These are phyloP conservation scores for Candida ponderosae DNA, from an alignment of 805 yeast genomes.

Conservation along the genomic window DNA sequence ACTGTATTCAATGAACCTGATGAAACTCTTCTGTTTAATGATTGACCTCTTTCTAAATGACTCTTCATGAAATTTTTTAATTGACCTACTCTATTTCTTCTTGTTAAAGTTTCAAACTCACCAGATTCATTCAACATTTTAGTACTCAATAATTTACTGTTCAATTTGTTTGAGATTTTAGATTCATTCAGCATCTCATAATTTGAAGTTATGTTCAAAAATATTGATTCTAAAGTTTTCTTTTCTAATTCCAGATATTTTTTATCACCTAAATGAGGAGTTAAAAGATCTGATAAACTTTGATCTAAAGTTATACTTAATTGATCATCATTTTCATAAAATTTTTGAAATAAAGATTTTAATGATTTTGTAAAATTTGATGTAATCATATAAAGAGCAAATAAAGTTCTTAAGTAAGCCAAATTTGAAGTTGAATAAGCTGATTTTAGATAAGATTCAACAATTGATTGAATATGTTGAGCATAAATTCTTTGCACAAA, in stretches of 20 bases:
- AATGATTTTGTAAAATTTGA: conserved; percentile 57
- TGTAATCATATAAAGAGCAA: conserved; percentile 52
- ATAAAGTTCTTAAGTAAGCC: conserved; percentile 70
- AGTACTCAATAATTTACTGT: conserved; percentile 3
- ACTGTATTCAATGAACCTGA: conserved; percentile 1
- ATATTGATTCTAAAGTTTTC: conserved; percentile 45
- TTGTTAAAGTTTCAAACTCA: conserved; percentile 21
- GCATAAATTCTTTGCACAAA: conserved; percentile 73
- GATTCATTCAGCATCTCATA: conserved; percentile 25
- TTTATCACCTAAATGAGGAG: conserved; percentile 57
- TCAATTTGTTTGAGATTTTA: conserved; percentile 23
- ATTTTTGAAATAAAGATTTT: conserved; percentile 43
- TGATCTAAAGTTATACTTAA: conserved; percentile 55
- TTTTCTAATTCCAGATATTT: conserved; percentile 67
- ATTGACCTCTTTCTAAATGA: conserved; percentile 35
- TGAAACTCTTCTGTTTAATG: conserved; percentile 20
- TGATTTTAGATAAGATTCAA: conserved; percentile 50
- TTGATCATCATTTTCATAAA: conserved; percentile 35
- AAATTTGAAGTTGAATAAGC: conserved; percentile 58
- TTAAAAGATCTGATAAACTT: conserved; percentile 63
- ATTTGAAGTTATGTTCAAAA: conserved; percentile 22
- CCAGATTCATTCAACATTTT: conserved; percentile 8
- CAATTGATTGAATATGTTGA: conserved; percentile 53
- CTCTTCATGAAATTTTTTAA: conserved; percentile 51
- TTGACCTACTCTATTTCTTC: conserved; percentile 37